Percentiles rank a stretch among this genome's conserved stretches.
These are phyloP conservation scores for Chalara sp. DNA, from an alignment of 2,329 filamentous ascomycete genomes.

Conservation along the genomic window DNA sequence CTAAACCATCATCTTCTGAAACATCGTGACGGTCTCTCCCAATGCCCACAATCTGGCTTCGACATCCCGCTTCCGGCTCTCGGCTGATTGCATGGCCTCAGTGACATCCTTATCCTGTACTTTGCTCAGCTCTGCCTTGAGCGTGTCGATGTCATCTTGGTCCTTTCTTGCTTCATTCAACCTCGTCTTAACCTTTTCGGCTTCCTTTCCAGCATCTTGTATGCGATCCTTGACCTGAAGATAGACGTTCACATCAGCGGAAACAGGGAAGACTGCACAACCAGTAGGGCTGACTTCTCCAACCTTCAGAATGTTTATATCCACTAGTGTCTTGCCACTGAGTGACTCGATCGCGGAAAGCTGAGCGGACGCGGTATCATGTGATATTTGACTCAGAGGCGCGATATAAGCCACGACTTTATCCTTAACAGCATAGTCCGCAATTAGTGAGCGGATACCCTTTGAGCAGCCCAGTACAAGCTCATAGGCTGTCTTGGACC, in stretches of 20 bases:
- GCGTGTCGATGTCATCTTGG: slow-evolving; percentile 57
- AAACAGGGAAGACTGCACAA: slow-evolving; percentile 77
- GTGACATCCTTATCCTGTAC: no score
- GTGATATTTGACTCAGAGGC: slow-evolving; percentile 42
- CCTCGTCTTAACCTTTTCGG: slow-evolving; percentile 69
- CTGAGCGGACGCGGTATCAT: slow-evolving; percentile 61
- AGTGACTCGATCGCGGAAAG: slow-evolving; percentile 71
- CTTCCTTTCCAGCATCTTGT: slow-evolving; percentile 73
- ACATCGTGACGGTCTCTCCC: no score
- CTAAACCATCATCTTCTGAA: no score
- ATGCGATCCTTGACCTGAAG: slow-evolving; percentile 77
- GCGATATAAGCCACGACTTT: slow-evolving; percentile 43
- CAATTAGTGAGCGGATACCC: slow-evolving; percentile 64
- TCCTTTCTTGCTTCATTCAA: slow-evolving; percentile 63
- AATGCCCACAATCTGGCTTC: no score
- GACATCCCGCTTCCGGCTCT: no score
- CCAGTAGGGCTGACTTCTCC: slow-evolving; percentile 58
- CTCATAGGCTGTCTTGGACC: slow-evolving; percentile 68
- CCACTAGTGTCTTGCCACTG: slow-evolving; percentile 44
- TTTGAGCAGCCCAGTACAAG: slow-evolving; percentile 66
- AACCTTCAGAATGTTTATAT: slow-evolving; percentile 55
- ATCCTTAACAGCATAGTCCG: slow-evolving; percentile 70
- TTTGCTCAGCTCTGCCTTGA: no score
- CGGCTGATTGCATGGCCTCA: no score
- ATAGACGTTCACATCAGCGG: slow-evolving; percentile 68